A percentile compares a stretch with the other conserved stretches of the same genome.
Conservation (phyloP, 2,329 filamentous ascomycete genomes). For the Nemania sp. region DNA sequence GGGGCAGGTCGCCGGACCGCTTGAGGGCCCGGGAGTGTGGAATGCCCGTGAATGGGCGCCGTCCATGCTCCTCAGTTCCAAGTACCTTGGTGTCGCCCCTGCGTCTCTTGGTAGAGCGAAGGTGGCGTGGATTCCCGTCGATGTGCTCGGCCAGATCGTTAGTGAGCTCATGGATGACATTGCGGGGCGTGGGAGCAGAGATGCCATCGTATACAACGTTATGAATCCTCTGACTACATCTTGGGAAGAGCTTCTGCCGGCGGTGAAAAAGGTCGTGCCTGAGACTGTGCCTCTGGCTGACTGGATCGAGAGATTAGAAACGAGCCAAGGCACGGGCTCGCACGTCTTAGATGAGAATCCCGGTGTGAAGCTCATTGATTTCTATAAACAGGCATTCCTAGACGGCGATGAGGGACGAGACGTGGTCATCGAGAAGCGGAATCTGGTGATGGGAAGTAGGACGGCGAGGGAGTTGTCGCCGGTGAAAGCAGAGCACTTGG, state of each 20-base stretch:
- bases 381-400: conserved; percentile 26
- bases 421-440: conserved; percentile 11
- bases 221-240: conserved; percentile 14
- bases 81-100: conserved; percentile 32
- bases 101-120: conserved; percentile 28
- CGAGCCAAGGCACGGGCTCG: conserved; percentile 7
- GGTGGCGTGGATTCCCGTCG: conserved; percentile 39
- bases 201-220: conserved; percentile 25
- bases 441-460: conserved; percentile 18
- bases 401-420: background rate
- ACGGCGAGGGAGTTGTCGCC: conserved; percentile 14
- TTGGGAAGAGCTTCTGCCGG: conserved; percentile 22
- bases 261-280: conserved; percentile 13
- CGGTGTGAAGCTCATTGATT: conserved; percentile 24
- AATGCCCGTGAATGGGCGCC: conserved; percentile 39
- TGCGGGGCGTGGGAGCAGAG: background rate
- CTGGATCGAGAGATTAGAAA: conserved; percentile 23
- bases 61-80: conserved; percentile 36
- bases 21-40: conserved; percentile 33
- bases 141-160: conserved; percentile 33
- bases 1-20: conserved; percentile 38
- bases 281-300: conserved; percentile 17
- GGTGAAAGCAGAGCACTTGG: conserved; percentile 13
- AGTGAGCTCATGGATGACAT: conserved; percentile 32
- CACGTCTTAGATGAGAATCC: conserved; percentile 22